Base-by-base conservation (phyloP, 1,139 yeast species). In the Yamadazyma friedrichii region DNA sequence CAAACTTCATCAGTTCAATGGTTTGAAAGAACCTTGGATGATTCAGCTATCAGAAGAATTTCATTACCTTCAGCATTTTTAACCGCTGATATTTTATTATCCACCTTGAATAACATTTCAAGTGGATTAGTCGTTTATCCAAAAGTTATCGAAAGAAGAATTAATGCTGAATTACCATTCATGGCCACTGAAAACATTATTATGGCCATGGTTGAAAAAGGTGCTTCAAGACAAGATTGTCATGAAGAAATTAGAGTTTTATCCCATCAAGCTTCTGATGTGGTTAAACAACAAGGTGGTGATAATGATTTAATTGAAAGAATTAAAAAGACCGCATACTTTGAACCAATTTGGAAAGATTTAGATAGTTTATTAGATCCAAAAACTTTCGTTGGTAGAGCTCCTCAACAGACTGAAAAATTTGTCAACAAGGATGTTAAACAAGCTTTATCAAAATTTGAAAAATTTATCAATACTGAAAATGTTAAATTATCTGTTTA, bases 131-230 rank as follows among this genome's bases (percentile, higher is more conserved):
- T 94, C 42, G 98, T 93, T 36, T 93, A 94, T 71, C 98, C 98
- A 54, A 91, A 93, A 78, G 98, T 93, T 54, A 93, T 93, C 60
- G 96, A 86, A 72, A 86, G 98, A 75, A 86, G 98, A 71, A 93
- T 93, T 66, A 82, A 65, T 63, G 78, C 96, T 40, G 98, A 94
- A 69, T 78, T 93, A 59, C 99, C 99, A 54, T 93, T 94, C 76
- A 93, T 93, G 99, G 99, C 99, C 51, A 93, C 99, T 42, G 99
- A 93, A 71, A 93, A 93, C 70, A 82, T 93, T 63, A 93, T 93
- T 65, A 93, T 93, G 99, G 98, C 98, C 43, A 93, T 93, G 97
- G 98, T 93, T 45, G 95, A 89, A 69, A 84, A 85, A 65, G 98
- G 98, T 55, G 98, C 88, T 35, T 89, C 95, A 22, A 86, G 99